These are phyloP conservation scores for Jacaranda copaia DNA, from an alignment of 257 asterid species.

Conservation along the genomic window DNA sequence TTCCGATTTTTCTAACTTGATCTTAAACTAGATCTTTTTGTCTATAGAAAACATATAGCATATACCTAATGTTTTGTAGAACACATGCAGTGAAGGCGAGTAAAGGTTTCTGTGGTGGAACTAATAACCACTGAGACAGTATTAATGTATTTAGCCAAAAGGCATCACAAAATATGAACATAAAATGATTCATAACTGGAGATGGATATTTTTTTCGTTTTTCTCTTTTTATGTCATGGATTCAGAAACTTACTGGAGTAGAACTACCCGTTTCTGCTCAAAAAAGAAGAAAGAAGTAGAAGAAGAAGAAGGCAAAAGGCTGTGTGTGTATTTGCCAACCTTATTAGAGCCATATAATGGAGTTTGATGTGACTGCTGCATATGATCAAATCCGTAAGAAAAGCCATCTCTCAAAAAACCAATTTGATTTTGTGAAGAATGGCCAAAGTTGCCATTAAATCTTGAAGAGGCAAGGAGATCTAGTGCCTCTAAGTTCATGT, in stretches of 20 bases:
- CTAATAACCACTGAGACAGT: no score
- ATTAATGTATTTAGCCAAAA: background rate
- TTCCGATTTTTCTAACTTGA: conserved; percentile 18
- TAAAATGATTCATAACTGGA: background rate
- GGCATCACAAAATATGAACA: background rate
- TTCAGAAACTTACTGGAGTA: no score
- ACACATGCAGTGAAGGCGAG: conserved; percentile 29
- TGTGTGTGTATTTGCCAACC: conserved; percentile 43
- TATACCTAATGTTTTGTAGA: background rate
- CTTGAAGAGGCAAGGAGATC: conserved; percentile 78
- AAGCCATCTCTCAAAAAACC: conserved; percentile 41
- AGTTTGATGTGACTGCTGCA: conserved; percentile 51
- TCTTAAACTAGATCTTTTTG: conserved; percentile 12
- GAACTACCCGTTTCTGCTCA: background rate
- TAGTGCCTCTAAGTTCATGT: conserved; percentile 65
- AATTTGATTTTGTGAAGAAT: conserved; percentile 43
- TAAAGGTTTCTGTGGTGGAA: no score
- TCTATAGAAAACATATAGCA: background rate
- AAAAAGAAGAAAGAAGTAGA: background rate
- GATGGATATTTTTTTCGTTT: no score
- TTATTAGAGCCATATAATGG: conserved; percentile 47
- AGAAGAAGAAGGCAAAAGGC: background rate
- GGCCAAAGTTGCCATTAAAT: conserved; percentile 47
- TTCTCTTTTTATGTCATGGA: background rate
- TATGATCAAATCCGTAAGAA: conserved; percentile 52